Evolutionary conservation across 129 eudicot species (phyloP).

Genomic region (Chrysanthemum lavandulifolium): DNA sequence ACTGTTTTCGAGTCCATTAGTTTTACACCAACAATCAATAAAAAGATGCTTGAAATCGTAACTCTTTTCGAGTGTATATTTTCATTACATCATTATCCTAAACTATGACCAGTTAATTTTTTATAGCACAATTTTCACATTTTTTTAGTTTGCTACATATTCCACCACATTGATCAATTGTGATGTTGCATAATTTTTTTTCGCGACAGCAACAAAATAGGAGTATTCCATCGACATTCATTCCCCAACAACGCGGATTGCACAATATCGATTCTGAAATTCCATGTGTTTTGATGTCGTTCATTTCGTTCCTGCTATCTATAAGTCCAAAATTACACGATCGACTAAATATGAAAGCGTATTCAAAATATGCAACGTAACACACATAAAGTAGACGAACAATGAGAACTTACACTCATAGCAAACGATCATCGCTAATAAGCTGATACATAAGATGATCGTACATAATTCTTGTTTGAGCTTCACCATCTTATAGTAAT

Average conservation of each 20-base stretch:
- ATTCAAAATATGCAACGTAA: too few relatives aligned
- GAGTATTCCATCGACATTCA: neutral
- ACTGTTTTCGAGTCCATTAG: too few relatives aligned
- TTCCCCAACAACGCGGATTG: neutral
- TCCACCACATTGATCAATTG: neutral
- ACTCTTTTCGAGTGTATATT: neutral
- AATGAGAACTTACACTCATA: neutral
- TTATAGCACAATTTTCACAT: neutral
- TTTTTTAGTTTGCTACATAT: neutral
- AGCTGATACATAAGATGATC: neutral
- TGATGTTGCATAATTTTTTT: neutral
- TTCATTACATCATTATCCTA: neutral
- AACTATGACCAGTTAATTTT: neutral
- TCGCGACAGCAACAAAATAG: conserved; percentile 5
- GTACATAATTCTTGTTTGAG: too few relatives aligned
- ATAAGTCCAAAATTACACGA: neutral
- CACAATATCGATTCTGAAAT: neutral
- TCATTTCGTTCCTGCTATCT: neutral
- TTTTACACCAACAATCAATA: too few relatives aligned
- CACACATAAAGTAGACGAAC: neutral
- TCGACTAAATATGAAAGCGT: too few relatives aligned
- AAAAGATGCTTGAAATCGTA: too few relatives aligned
- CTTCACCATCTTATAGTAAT: too few relatives aligned
- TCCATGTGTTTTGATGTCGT: neutral
- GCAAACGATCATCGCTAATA: neutral